These are phyloP conservation scores for Curvularia sp. DNA, from an alignment of 2,329 filamentous ascomycete genomes.

Conservation along the genomic window DNA sequence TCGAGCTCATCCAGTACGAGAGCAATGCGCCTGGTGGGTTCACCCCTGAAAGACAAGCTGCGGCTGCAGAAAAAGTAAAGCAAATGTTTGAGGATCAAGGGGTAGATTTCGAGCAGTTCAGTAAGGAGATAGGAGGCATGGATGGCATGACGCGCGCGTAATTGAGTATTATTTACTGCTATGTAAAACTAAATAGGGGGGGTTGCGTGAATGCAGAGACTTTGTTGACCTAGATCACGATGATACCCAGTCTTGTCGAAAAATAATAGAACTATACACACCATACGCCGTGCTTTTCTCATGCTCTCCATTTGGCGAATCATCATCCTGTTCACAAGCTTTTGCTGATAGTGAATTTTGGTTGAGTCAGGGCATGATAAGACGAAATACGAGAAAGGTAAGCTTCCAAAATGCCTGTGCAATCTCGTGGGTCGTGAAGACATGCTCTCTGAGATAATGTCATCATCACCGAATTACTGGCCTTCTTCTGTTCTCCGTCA, in stretches of 20 bases:
- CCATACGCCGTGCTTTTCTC: not conserved
- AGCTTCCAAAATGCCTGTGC: not conserved
- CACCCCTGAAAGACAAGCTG: slow-evolving; percentile 73
- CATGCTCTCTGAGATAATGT: too few relatives aligned
- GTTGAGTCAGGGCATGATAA: not conserved
- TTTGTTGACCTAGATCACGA: not conserved
- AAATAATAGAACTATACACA: not conserved
- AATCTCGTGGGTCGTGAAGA: not conserved
- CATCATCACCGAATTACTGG: not conserved
- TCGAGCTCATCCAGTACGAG: slow-evolving; percentile 90
- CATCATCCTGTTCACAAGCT: not conserved
- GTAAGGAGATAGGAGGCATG: slow-evolving; percentile 71
- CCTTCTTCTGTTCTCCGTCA: not conserved
- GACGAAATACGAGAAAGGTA: not conserved
- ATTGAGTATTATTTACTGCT: not conserved
- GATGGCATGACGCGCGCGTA: slow-evolving; percentile 48
- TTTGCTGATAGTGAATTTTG: too few relatives aligned
- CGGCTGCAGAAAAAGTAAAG: slow-evolving; percentile 75
- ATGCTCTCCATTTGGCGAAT: not conserved
- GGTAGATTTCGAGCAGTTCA: slow-evolving; percentile 83
- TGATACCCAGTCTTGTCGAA: slow-evolving; percentile 5
- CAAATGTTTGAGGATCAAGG: slow-evolving; percentile 75
- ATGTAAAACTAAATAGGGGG: not conserved
- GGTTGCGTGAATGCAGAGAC: not conserved
- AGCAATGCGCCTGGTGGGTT: slow-evolving; percentile 80